These are phyloP conservation scores for Trypanosoma avium DNA, from an alignment of 208 protist species.

Conservation along the genomic window DNA sequence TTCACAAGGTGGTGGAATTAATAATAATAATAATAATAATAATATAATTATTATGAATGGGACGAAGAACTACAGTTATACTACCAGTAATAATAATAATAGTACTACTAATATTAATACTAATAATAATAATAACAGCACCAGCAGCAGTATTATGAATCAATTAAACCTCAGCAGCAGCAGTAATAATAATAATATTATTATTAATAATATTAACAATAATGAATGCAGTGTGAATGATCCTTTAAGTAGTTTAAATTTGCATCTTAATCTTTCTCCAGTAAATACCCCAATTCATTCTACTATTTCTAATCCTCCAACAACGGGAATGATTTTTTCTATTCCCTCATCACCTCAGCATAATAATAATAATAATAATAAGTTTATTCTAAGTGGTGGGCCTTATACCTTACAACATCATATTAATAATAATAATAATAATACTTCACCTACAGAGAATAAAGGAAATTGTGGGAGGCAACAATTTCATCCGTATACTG, in stretches of 20 bases:
- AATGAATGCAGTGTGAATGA: slow-evolving; percentile 3
- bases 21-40: background rate
- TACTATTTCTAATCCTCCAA: no score
- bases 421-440: background rate
- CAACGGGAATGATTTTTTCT: no score
- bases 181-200: background rate
- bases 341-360: background rate
- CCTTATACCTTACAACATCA: slow-evolving; percentile 15
- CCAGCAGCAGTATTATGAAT: background rate
- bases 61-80: background rate
- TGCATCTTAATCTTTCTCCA: slow-evolving; percentile 15
- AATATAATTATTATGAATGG: background rate
- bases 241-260: slow-evolving; percentile 7
- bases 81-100: background rate
- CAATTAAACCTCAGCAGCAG: no score
- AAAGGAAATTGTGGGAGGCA: no score
- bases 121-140: background rate
- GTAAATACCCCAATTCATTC: slow-evolving; percentile 10
- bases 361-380: no score
- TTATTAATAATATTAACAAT: background rate
- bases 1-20: background rate
- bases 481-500: background rate
- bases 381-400: background rate
- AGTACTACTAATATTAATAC: background rate
- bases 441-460: background rate